Evolutionary conservation across 768 basidiomycete genomes (phyloP), one percentile per base, ranked within the genome.

Genomic region (Mycena olivaceomarginata): DNA sequence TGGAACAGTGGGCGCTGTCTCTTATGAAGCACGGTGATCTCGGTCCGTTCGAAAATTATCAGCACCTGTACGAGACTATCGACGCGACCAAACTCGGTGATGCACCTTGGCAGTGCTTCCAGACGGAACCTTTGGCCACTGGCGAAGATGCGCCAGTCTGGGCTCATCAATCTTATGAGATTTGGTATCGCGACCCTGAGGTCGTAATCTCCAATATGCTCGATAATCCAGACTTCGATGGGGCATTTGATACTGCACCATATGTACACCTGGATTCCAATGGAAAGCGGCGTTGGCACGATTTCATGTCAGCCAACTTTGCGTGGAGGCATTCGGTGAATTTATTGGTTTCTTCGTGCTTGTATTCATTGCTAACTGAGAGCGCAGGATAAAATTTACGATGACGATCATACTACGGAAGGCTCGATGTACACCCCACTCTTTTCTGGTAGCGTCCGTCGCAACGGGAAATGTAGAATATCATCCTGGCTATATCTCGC

Each of bases 381-480:
- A 25, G 25, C 25, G 25, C 56, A 57, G 51, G 51, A 53, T n/a
- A 6, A 16, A 53, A 53, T 53, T n/a, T 53, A 53, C 20, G 51
- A 20, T 1, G 51, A n/a, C 20, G 51, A 53, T 16, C 51, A 18
- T 10, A 53, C 20, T 10, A 53, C 51, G 5, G 51, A 57, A 11
- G 56, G 56, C 31, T 22, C 56, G 9, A 67, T 77, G 59, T 69
- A 73, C 62, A 68, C 67, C 0, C 72, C 72, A 0, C 6, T 82
- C n/a, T 72, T 83, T 60, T 71, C 5, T 82, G 80, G 83, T 0
- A 81, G 78, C 37, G 81, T 83, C 82, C 0, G 80, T 85, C 13
- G 82, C 75, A 1, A 83, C 81, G 0, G 82, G 82, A 0, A 57
- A 83, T 41, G 67, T 76, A 0, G 82, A 82, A 56, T 84, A 79